These are phyloP conservation scores for Leccinum uliginosum DNA, from an alignment of 768 basidiomycete species.

Conservation along the genomic window DNA sequence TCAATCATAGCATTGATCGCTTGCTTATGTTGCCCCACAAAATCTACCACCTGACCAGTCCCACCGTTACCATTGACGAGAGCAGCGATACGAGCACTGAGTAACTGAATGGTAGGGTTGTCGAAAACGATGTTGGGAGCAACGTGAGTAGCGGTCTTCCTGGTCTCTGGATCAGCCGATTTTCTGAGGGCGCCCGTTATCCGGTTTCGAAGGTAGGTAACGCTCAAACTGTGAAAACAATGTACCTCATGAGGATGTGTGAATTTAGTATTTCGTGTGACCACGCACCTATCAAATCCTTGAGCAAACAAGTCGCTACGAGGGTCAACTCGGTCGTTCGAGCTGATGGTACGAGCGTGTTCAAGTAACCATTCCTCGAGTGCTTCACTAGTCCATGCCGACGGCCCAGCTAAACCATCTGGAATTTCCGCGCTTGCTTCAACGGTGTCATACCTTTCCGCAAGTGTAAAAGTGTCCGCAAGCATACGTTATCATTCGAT, in stretches of 20 bases:
- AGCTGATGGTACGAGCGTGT: conserved; percentile 18
- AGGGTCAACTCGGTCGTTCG: conserved; percentile 5
- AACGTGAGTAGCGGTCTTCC: conserved; percentile 24
- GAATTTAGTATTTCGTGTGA: not conserved
- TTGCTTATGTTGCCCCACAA: conserved; percentile 8
- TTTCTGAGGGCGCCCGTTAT: conserved; percentile 26
- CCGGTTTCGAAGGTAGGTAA: conserved; percentile 26
- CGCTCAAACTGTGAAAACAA: conserved; percentile 21
- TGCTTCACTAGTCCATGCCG: conserved; percentile 18
- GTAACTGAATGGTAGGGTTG: conserved; percentile 37
- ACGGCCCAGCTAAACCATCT: conserved; percentile 19
- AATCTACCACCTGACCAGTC: not conserved
- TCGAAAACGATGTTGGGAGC: conserved; percentile 33
- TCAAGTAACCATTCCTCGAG: conserved; percentile 28
- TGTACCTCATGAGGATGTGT: too few relatives aligned
- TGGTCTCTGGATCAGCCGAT: conserved; percentile 26
- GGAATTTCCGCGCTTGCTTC: conserved; percentile 23
- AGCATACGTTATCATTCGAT: accelerated
- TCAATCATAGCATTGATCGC: conserved; percentile 37
- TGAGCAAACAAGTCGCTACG: conserved; percentile 29
- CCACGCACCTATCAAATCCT: conserved; percentile 36
- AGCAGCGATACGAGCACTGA: conserved; percentile 22
- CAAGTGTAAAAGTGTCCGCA: not conserved
- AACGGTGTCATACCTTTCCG: conserved; percentile 30
- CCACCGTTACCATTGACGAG: conserved; percentile 4